A percentile compares a stretch with the other conserved stretches of the same genome.
These are phyloP conservation scores for Lachancea sp. DNA, from an alignment of 805 yeast species.

Conservation along the genomic window DNA sequence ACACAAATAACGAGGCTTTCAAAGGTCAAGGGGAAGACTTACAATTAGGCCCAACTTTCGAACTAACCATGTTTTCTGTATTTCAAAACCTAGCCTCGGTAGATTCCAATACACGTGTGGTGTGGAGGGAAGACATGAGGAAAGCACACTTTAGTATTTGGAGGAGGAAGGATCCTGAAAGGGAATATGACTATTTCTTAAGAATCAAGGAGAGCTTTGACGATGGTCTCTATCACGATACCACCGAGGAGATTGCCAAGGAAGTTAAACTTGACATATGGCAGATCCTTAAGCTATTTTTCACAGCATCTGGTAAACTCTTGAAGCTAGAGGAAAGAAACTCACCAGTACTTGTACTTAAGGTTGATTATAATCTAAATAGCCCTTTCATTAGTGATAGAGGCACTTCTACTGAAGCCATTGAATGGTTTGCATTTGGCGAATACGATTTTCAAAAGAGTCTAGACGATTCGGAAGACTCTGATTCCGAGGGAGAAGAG, in stretches of 20 bases:
- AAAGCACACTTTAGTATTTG: slow-evolving; percentile 43
- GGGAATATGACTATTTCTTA: slow-evolving; percentile 39
- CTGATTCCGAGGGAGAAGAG: slow-evolving; percentile 21
- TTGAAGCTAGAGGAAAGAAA: slow-evolving; percentile 55
- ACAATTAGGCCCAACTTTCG: slow-evolving; percentile 56
- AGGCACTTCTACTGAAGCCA: slow-evolving; percentile 21
- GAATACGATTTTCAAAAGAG: slow-evolving; percentile 32
- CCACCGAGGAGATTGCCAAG: slow-evolving; percentile 37
- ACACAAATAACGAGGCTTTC: slow-evolving; percentile 15
- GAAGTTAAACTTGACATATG: slow-evolving; percentile 34
- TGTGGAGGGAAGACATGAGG: slow-evolving; percentile 72
- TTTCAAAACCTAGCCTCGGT: slow-evolving; percentile 44
- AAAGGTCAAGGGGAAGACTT: slow-evolving; percentile 9
- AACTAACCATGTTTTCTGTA: slow-evolving; percentile 51
- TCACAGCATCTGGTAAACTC: slow-evolving; percentile 62
- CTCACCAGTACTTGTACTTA: slow-evolving; percentile 62
- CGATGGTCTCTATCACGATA: slow-evolving; percentile 69
- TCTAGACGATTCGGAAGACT: slow-evolving; percentile 21
- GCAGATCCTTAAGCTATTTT: slow-evolving; percentile 48
- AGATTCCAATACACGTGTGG: slow-evolving; percentile 39
- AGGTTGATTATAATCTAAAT: slow-evolving; percentile 32
- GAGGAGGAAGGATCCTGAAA: slow-evolving; percentile 20
- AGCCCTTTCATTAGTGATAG: slow-evolving; percentile 20
- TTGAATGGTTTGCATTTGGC: slow-evolving; percentile 52
- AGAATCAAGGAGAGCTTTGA: slow-evolving; percentile 51